These are phyloP conservation scores for Poa pratensis DNA, from an alignment of 176 grass and related monocot species.

Conservation along the genomic window DNA sequence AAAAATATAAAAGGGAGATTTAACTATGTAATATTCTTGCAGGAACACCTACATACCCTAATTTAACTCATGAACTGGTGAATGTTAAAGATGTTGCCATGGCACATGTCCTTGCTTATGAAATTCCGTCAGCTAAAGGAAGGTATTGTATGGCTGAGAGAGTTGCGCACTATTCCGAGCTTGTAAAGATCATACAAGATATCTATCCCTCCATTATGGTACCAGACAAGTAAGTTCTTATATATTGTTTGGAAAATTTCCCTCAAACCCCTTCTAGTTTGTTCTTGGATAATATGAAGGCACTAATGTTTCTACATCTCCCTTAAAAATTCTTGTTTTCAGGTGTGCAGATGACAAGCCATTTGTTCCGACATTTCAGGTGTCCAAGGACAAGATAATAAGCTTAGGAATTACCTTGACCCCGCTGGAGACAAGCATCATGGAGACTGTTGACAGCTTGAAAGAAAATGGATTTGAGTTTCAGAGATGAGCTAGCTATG, in stretches of 20 bases:
- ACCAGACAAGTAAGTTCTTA: conserved; percentile 52
- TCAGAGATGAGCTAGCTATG: background rate
- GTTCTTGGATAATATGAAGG: background rate
- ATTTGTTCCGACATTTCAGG: conserved; percentile 50
- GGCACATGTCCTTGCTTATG: conserved; percentile 61
- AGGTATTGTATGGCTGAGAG: conserved; percentile 67
- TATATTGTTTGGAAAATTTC: background rate
- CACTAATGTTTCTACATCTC: background rate
- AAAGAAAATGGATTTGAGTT: conserved; percentile 65
- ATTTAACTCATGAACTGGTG: conserved; percentile 48
- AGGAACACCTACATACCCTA: conserved; percentile 59
- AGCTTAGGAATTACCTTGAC: conserved; percentile 53
- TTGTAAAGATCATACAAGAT: conserved; percentile 44
- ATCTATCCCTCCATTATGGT: conserved; percentile 42
- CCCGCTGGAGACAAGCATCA: conserved; percentile 47
- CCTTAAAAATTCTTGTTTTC: background rate
- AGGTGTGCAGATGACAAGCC: conserved; percentile 68
- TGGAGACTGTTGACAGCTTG: conserved; percentile 72
- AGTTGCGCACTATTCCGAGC: conserved; percentile 46
- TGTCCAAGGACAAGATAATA: conserved; percentile 65
- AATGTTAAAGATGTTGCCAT: conserved; percentile 67
- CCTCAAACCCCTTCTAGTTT: no score
- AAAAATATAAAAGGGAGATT: background rate
- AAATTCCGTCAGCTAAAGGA: conserved; percentile 53
- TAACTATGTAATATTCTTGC: background rate